These are phyloP conservation scores for Choanephora cucurbitarum DNA, from an alignment of 371 early-diverging fungal species.

Conservation along the genomic window DNA sequence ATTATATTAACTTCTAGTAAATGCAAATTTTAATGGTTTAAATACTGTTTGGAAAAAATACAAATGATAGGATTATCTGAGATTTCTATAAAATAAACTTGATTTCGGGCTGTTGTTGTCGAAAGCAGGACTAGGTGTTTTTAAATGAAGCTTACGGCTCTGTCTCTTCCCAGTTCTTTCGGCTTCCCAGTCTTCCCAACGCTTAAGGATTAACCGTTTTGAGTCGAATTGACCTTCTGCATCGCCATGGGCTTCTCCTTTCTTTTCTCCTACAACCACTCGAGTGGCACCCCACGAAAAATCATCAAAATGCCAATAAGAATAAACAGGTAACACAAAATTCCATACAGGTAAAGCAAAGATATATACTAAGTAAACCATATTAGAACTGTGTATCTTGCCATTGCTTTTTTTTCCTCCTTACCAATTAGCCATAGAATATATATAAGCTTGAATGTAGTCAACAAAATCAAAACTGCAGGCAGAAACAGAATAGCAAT, in stretches of 20 bases:
- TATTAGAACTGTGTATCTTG: too few relatives aligned
- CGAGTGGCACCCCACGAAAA: constrained; percentile 93
- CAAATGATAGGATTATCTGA: neutral
- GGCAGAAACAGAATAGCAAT: constrained; percentile 76
- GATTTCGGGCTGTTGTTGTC: neutral
- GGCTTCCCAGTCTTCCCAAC: constrained; percentile 75
- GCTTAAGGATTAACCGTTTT: constrained; percentile 60
- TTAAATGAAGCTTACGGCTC: constrained; percentile 32
- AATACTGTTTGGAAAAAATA: too few relatives aligned
- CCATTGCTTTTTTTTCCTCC: constrained; percentile 16
- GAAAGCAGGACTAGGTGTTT: constrained; percentile 24
- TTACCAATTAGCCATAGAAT: constrained; percentile 76
- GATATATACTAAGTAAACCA: constrained; percentile 59
- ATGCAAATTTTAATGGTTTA: too few relatives aligned
- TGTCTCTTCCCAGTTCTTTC: constrained; percentile 55
- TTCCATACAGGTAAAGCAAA: constrained; percentile 95
- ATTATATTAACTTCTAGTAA: too few relatives aligned
- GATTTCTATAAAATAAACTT: neutral
- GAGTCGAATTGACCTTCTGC: constrained; percentile 71
- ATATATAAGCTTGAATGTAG: constrained; percentile 81
- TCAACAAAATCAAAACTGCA: constrained; percentile 84
- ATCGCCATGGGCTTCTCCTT: constrained; percentile 62
- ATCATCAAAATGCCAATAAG: constrained; percentile 97
- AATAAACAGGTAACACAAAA: constrained; percentile 88
- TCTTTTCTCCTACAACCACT: constrained; percentile 72